Conservation (phyloP, 306 rosid genomes). For the Pyrus communis region DNA sequence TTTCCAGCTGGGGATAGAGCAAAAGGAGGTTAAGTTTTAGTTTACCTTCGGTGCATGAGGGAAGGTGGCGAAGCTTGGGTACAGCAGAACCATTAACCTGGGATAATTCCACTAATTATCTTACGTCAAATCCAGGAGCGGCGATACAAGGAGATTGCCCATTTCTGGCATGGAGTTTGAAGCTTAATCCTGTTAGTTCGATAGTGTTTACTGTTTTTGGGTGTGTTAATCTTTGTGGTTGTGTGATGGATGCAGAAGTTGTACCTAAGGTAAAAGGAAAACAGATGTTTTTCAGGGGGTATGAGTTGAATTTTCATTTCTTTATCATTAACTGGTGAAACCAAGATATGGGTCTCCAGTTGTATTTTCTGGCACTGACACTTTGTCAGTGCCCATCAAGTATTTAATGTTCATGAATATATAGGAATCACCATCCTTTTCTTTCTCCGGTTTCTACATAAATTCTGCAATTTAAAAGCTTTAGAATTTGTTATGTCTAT, state of each 20-base stretch:
- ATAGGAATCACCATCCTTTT: neutral
- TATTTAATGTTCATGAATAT: constrained; percentile 38
- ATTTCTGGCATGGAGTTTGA: constrained; percentile 37
- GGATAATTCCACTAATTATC: constrained; percentile 30
- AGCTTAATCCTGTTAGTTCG: constrained; percentile 22
- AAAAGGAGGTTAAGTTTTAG: constrained; percentile 78
- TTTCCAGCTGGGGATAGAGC: constrained; percentile 82
- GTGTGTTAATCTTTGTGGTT: constrained; percentile 17
- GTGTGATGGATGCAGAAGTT: constrained; percentile 9
- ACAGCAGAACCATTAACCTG: constrained; percentile 39
- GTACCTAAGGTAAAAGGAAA: constrained; percentile 25
- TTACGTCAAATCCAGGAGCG: constrained; percentile 30
- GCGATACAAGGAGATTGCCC: constrained; percentile 45
- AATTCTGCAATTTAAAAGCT: neutral
- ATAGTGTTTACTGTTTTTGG: constrained; percentile 19
- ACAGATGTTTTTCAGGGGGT: constrained; percentile 18
- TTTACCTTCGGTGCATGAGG: constrained; percentile 60
- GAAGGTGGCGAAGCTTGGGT: constrained; percentile 50
- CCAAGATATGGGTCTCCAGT: constrained; percentile 24
- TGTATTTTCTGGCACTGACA: constrained; percentile 23
- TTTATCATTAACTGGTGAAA: constrained; percentile 23
- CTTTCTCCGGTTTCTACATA: neutral
- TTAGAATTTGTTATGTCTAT: neutral
- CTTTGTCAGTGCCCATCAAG: constrained; percentile 22
- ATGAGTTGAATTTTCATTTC: constrained; percentile 7